Evolutionary conservation across 73 alveolate genomes (phyloP).

Genomic region (Tetrahymena elliotti): DNA sequence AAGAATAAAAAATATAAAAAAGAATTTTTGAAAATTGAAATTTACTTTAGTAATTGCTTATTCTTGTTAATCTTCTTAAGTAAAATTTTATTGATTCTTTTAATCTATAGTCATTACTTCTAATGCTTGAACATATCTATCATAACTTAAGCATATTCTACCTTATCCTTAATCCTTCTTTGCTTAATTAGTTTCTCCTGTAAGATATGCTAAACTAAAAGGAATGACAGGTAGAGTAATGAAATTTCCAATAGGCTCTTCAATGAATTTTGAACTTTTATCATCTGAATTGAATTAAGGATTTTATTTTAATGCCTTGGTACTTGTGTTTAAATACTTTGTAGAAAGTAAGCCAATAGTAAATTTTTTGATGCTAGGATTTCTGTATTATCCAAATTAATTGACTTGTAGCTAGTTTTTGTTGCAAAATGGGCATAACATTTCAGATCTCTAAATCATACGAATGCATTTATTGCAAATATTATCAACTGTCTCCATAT

Average conservation of each 20-base stretch:
- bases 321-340: neutral
- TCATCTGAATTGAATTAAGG: neutral
- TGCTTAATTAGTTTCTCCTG: neutral
- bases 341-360: neutral
- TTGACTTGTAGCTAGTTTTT: neutral
- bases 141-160: neutral
- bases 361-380: neutral
- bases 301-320: neutral
- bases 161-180: neutral
- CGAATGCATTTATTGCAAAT: neutral
- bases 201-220: neutral
- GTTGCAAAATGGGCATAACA: neutral
- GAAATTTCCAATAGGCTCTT: neutral
- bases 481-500: neutral
- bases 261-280: neutral
- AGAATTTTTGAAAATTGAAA: neutral
- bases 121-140: neutral
- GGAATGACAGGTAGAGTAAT: neutral
- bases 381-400: neutral
- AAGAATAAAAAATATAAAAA: neutral
- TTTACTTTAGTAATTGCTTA: neutral
- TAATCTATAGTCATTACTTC: neutral
- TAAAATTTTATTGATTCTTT: neutral
- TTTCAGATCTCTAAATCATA: neutral
- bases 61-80: neutral